A percentile compares a stretch with the other conserved stretches of the same genome.
These are phyloP conservation scores for Ustulina deusta DNA, from an alignment of 2,329 filamentous ascomycete species.

Conservation along the genomic window DNA sequence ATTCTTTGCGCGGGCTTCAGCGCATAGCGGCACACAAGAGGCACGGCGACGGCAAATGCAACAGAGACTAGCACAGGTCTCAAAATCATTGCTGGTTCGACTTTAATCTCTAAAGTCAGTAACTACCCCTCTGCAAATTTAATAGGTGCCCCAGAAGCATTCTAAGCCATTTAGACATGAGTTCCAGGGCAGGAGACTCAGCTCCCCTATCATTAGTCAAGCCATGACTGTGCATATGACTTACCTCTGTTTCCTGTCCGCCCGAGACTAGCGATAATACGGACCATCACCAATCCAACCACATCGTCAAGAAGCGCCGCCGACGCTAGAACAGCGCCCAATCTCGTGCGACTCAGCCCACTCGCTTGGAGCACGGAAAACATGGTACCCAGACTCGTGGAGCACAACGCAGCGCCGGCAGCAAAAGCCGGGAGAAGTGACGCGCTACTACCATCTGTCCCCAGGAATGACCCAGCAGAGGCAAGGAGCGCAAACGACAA, in stretches of 20 bases:
- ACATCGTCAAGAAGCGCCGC: conserved; percentile 89
- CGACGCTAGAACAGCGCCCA: conserved; percentile 74
- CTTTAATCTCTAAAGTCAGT: conserved; percentile 18
- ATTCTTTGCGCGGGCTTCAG: conserved; percentile 56
- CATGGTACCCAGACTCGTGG: conserved; percentile 57
- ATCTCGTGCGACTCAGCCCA: conserved; percentile 57
- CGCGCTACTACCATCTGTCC: conserved; percentile 50
- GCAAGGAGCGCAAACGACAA: conserved; percentile 36
- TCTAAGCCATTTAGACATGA: neutral
- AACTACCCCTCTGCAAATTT: neutral
- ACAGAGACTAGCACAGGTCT: conserved; percentile 62
- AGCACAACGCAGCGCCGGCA: conserved; percentile 51
- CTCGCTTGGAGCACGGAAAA: conserved; percentile 66
- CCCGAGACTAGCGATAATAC: conserved; percentile 76
- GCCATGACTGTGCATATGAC: neutral
- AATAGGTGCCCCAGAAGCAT: neutral
- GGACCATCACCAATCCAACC: conserved; percentile 80
- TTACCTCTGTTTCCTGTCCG: conserved; percentile 33
- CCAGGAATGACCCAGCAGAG: conserved; percentile 23
- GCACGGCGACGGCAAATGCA: conserved; percentile 62
- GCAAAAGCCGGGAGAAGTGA: conserved; percentile 66
- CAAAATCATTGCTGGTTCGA: conserved; percentile 55
- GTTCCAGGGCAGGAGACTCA: neutral
- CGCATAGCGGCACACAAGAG: conserved; percentile 60
- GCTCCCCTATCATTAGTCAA: conserved; percentile 18